Base-by-base conservation (phyloP, 2,329 filamentous ascomycete genomes). In the Pestalotiopsis sp. region DNA sequence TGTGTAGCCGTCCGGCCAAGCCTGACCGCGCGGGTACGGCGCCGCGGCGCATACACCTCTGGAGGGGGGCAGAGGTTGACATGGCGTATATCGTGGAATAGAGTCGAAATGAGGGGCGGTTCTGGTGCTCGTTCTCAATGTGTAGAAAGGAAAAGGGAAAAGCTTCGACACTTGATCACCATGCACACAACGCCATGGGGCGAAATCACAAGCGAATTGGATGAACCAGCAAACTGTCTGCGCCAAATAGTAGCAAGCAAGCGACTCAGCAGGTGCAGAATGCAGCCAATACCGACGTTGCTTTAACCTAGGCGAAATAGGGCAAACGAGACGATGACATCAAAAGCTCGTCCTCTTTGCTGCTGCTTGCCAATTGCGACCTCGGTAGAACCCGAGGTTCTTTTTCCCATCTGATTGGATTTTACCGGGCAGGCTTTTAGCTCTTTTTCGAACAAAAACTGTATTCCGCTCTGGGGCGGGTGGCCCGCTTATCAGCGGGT, bases 51-150 rank as follows among this genome's bases (percentile, higher is more conserved):
- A 71, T 70, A 63, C 77, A 67, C 30, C 68, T 67, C 52, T 71
- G 75, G 17, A 78, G 70, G 52, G 75, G 68, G 22, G 68, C 68
- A n/a, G 75, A 74, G 55, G 74, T 57, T 58, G 75, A 73, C 76
- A 78, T 77, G 20, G 39, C 22, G 56, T 26, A 6, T n/a, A n/a
- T 58, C 9, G 4, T 22, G 4, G 56, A 10, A 14, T 14, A 26
- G 4, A 11, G 55, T 57, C 24, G 55, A 7, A 24, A 57, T 57
- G 14, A 35, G 30, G 30, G 30, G 24, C 14, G n/a, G 24, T 35
- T n/a, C 1, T 9, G 56, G 56, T 35, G 22, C 13, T 35, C 11
- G 20, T 17, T 58, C 56, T 58, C 56, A 58, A 35, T 26, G 22
- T 24, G 22, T n/a, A 26, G 22, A 14, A 58, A 17, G 56, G 22